These are phyloP conservation scores for Cytidiella melzeri DNA, from an alignment of 768 basidiomycete species.

Conservation along the genomic window DNA sequence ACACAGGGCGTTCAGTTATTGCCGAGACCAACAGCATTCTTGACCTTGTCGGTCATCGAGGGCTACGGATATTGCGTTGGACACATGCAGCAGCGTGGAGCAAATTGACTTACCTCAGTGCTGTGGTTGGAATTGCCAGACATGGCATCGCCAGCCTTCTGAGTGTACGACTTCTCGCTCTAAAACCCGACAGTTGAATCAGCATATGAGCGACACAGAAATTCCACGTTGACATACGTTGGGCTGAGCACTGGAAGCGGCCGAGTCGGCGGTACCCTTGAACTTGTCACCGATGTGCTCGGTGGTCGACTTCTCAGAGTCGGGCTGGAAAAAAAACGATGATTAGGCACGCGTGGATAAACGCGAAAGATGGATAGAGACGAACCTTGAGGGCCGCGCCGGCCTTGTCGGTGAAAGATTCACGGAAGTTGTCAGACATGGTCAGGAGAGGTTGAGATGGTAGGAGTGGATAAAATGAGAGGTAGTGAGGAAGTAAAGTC, in stretches of 20 bases:
- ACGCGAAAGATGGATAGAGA: neutral
- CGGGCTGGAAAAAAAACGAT: slow-evolving; percentile 19
- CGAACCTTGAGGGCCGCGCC: slow-evolving; percentile 27
- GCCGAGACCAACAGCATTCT: slow-evolving; percentile 30
- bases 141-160: slow-evolving; percentile 30
- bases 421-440: slow-evolving; percentile 31
- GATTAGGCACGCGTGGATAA: neutral
- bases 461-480: neutral
- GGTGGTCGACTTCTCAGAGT: slow-evolving; percentile 32
- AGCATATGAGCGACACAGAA: no score
- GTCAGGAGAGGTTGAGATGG: neutral
- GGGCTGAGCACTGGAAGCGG: slow-evolving; percentile 24
- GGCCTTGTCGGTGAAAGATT: slow-evolving; percentile 32
- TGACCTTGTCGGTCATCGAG: slow-evolving; percentile 28
- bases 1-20: slow-evolving; percentile 15
- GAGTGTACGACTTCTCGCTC: slow-evolving; percentile 30
- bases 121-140: slow-evolving; percentile 26
- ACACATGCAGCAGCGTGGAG: neutral
- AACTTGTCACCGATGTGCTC: slow-evolving; percentile 33
- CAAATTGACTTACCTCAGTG: slow-evolving; percentile 16
- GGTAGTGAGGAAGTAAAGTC: slow-evolving; percentile 3
- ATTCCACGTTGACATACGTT: slow-evolving; percentile 14
- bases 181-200: slow-evolving; percentile 8
- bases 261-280: slow-evolving; percentile 28
- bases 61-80: slow-evolving; percentile 15